A percentile compares a stretch with the other conserved stretches of the same genome.
Evolutionary conservation across 2,329 filamentous ascomycete genomes (phyloP).

Genomic region (Paraphaeosphaeria sporulosa): DNA sequence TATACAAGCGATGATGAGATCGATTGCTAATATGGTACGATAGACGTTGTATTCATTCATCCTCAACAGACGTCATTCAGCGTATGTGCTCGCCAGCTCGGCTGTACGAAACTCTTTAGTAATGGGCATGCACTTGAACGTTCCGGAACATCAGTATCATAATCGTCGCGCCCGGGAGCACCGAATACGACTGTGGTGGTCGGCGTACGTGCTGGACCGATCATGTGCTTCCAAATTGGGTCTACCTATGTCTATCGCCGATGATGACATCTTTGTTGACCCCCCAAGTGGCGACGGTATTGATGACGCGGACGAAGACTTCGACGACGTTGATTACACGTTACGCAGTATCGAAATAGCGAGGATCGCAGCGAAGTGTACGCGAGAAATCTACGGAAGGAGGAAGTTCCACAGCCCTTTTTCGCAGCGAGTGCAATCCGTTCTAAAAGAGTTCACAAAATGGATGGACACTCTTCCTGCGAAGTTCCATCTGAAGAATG

Average conservation of each 20-base stretch:
- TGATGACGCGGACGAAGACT: conserved; percentile 30
- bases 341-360: conserved; percentile 52
- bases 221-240: conserved; percentile 47
- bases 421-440: conserved; percentile 47
- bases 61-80: conserved; percentile 56
- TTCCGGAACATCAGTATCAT: conserved; percentile 50
- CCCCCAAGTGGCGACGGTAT: conserved; percentile 49
- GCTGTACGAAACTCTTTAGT: conserved; percentile 55
- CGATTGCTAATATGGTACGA: not conserved
- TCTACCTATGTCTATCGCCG: conserved; percentile 38
- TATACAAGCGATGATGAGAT: not conserved
- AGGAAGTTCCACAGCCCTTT: conserved; percentile 32
- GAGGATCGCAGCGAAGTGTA: conserved; percentile 34
- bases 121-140: conserved; percentile 55
- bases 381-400: conserved; percentile 38
- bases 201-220: conserved; percentile 43
- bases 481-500: conserved; percentile 42
- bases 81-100: conserved; percentile 54
- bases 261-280: conserved; percentile 43
- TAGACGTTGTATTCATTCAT: conserved; percentile 56
- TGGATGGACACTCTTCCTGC: conserved; percentile 48
- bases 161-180: conserved; percentile 46
- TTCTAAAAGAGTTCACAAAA: conserved; percentile 45
- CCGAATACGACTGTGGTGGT: conserved; percentile 46
- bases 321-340: conserved; percentile 50